Percentiles rank a stretch among this genome's conserved stretches.
Evolutionary conservation across 192 early-diverging fungal species (phyloP).

Genomic region (Anaeromyces robustus): DNA sequence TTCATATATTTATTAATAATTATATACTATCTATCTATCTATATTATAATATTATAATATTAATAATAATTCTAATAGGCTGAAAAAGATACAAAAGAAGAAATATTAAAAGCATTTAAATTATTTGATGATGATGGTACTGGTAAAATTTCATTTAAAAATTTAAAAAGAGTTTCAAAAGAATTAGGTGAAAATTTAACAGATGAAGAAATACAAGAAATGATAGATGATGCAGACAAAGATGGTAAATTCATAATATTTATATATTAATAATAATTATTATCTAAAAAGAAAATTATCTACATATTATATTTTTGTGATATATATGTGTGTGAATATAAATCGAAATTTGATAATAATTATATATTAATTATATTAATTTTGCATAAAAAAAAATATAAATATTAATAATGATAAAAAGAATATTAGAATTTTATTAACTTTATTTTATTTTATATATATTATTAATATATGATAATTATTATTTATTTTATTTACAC

Average conservation of each 20-base stretch:
- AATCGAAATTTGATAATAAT: too few relatives aligned
- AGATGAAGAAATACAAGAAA: conserved; percentile 56
- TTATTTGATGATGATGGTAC: conserved; percentile 64
- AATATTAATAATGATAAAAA: not conserved
- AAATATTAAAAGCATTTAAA: conserved; percentile 58
- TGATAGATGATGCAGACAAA: conserved; percentile 62
- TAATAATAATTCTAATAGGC: conserved; percentile 18
- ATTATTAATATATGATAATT: not conserved
- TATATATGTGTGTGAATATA: too few relatives aligned
- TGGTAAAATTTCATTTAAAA: conserved; percentile 58
- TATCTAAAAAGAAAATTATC: too few relatives aligned
- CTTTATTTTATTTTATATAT: not conserved
- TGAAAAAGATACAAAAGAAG: conserved; percentile 47
- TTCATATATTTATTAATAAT: not conserved
- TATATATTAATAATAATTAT: not conserved
- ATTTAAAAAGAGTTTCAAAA: conserved; percentile 42
- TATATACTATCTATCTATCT: not conserved
- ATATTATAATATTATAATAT: too few relatives aligned
- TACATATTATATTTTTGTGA: too few relatives aligned
- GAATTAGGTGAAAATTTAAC: conserved; percentile 55
- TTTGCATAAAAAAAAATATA: too few relatives aligned
- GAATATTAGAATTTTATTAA: too few relatives aligned
- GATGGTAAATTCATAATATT: conserved; percentile 11
- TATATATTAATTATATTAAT: too few relatives aligned
- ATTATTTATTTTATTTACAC: too few relatives aligned